Evolutionary conservation across 2,329 filamentous ascomycete genomes (phyloP).

Genomic region (Lasiodiplodia hormozganensis): DNA sequence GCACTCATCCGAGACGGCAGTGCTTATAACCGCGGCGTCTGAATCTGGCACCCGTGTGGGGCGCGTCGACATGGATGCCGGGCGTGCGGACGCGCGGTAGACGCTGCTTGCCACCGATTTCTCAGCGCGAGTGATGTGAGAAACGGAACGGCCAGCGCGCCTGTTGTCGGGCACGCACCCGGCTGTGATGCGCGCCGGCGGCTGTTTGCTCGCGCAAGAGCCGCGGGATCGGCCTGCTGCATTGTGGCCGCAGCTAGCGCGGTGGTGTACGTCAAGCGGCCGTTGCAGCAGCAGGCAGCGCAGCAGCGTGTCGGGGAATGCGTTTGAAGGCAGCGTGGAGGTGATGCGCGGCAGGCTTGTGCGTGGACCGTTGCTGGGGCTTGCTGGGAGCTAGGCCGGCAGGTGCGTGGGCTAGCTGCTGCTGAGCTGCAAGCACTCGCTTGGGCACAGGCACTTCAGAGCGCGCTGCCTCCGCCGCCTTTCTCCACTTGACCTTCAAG

Average conservation of each 20-base stretch:
- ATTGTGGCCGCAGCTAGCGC: not conserved
- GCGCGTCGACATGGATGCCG: conserved; percentile 3
- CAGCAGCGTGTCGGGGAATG: conserved; percentile 16
- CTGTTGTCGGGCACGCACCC: not conserved
- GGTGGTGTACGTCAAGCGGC: not conserved
- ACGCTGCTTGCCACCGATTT: conserved; percentile 21
- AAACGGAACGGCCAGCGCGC: not conserved
- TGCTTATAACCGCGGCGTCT: conserved; percentile 7
- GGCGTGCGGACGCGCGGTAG: conserved; percentile 21
- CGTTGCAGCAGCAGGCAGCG: conserved; percentile 2
- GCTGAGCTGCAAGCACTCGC: not conserved
- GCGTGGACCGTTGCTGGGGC: not conserved
- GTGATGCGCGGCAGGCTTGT: conserved; percentile 7
- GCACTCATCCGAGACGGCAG: conserved; percentile 14
- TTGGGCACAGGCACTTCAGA: not conserved
- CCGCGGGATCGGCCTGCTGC: not conserved
- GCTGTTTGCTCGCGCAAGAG: not conserved
- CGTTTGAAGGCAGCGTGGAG: conserved; percentile 17
- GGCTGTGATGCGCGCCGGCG: conserved; percentile 2
- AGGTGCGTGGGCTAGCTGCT: conserved; percentile 5
- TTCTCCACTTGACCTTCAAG: conserved; percentile 9
- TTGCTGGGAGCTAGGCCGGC: conserved; percentile 2
- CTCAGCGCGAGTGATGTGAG: not conserved
- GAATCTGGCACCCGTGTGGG: conserved; percentile 2
- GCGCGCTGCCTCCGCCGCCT: conserved; percentile 9